Evolutionary conservation across 2,329 filamentous ascomycete species (phyloP).

Genomic region (Trichoderma atroviride): DNA sequence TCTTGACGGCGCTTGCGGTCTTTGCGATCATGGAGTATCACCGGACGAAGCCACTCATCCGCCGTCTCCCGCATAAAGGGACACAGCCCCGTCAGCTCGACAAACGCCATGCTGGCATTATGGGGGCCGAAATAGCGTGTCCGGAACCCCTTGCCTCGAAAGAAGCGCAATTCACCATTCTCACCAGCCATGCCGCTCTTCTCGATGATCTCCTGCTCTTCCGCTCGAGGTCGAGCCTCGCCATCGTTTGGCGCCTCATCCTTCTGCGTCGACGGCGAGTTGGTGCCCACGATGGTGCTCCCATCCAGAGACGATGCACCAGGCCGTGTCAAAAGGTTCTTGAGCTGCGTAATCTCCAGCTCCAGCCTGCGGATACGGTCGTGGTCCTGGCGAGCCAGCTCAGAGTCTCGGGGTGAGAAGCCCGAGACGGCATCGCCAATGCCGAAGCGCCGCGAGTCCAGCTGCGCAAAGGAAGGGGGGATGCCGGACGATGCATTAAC

Average conservation of each 20-base stretch:
- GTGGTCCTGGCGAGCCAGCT: constrained; percentile 51
- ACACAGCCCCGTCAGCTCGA: constrained; percentile 59
- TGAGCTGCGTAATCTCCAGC: constrained; percentile 61
- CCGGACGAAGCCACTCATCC: constrained; percentile 62
- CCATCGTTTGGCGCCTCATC: constrained; percentile 42
- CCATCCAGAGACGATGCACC: constrained; percentile 50
- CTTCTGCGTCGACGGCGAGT: constrained; percentile 51
- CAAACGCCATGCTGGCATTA: constrained; percentile 63
- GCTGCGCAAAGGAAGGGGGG: constrained; percentile 47
- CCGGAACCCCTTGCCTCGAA: constrained; percentile 61
- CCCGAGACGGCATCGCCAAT: constrained; percentile 36
- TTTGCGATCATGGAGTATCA: constrained; percentile 58
- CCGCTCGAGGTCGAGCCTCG: constrained; percentile 40
- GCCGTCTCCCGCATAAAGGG: constrained; percentile 66
- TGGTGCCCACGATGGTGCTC: constrained; percentile 51
- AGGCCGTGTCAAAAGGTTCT: constrained; percentile 53
- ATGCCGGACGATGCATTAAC: constrained; percentile 52
- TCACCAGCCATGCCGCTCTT: constrained; percentile 47
- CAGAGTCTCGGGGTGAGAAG: constrained; percentile 42
- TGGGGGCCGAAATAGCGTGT: constrained; percentile 63
- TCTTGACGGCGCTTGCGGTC: constrained; percentile 57
- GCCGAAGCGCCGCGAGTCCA: constrained; percentile 46
- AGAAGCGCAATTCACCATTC: constrained; percentile 59
- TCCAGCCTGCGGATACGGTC: constrained; percentile 63
- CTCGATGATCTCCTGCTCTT: constrained; percentile 46